phyloP scores from a whole-genome alignment of 176 grass and related monocot genomes.

The Rhynchospora pubera region DNA sequence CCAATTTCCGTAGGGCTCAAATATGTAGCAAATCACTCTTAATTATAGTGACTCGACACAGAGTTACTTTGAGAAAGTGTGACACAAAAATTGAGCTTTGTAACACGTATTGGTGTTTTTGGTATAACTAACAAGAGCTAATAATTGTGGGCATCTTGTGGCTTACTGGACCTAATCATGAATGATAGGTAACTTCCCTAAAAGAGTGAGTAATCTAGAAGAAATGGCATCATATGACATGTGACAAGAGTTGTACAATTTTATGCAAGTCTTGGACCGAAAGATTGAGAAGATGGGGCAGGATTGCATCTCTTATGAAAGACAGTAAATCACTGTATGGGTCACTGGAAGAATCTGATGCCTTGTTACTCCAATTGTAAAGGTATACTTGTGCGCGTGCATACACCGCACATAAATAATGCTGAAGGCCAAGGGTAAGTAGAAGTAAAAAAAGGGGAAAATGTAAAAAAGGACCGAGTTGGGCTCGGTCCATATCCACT shows the following conservation, averaged over 20 bases:
- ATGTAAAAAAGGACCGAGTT: no score
- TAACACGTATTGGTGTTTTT: neutral
- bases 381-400: neutral
- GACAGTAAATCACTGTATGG: neutral
- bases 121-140: conserved; percentile 21
- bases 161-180: neutral
- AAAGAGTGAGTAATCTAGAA: conserved; percentile 17
- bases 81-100: neutral
- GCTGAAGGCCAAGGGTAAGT: neutral
- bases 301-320: neutral
- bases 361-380: neutral
- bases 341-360: conserved; percentile 14
- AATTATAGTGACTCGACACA: neutral
- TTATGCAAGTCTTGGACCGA: neutral
- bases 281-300: neutral
- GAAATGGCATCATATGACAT: conserved; percentile 14
- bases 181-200: neutral
- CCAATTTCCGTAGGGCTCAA: neutral
- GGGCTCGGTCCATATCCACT: no score
- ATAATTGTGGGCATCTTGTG: conserved; percentile 21
- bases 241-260: conserved; percentile 3
- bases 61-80: neutral
- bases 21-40: neutral
- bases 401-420: neutral
- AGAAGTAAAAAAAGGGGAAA: neutral